Percentiles rank a stretch among this genome's conserved stretches.
Evolutionary conservation across 257 asterid species (phyloP).

Genomic region (Asclepias syriaca): DNA sequence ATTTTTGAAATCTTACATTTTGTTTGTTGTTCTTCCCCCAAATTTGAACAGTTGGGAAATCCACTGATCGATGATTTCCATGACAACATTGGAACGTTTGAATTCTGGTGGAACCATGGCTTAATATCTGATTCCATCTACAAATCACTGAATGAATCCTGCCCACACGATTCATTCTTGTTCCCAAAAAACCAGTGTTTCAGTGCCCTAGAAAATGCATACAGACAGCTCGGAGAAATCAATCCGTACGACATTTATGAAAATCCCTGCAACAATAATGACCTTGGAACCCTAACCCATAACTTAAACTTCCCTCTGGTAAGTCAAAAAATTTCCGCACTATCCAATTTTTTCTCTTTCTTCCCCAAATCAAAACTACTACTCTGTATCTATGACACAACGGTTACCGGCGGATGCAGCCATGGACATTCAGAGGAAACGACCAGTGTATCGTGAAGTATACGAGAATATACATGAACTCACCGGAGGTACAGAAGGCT

Average conservation of each 20-base stretch:
- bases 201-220: constrained; percentile 34
- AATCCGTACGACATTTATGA: constrained; percentile 44
- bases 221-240: constrained; percentile 39
- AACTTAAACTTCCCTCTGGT: constrained; percentile 41
- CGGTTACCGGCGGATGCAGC: constrained; percentile 26
- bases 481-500: constrained; percentile 53
- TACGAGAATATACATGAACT: constrained; percentile 48
- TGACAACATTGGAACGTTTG: constrained; percentile 50
- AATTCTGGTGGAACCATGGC: constrained; percentile 60
- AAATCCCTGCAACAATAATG: constrained; percentile 24
- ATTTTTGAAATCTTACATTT: no score
- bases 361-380: no score
- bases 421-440: constrained; percentile 54
- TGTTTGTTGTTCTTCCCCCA: background rate
- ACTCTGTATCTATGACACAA: background rate
- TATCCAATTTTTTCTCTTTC: background rate
- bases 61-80: constrained; percentile 43
- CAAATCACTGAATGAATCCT: constrained; percentile 32
- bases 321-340: constrained; percentile 3
- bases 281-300: constrained; percentile 26
- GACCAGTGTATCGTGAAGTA: constrained; percentile 51
- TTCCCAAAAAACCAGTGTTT: constrained; percentile 33
- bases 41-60: constrained; percentile 40
- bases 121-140: constrained; percentile 44
- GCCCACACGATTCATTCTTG: constrained; percentile 40